Percentiles rank a stretch among this genome's conserved stretches.
These are phyloP conservation scores for Salix purpurea DNA, from an alignment of 345 rosid genomes.

Conservation along the genomic window DNA sequence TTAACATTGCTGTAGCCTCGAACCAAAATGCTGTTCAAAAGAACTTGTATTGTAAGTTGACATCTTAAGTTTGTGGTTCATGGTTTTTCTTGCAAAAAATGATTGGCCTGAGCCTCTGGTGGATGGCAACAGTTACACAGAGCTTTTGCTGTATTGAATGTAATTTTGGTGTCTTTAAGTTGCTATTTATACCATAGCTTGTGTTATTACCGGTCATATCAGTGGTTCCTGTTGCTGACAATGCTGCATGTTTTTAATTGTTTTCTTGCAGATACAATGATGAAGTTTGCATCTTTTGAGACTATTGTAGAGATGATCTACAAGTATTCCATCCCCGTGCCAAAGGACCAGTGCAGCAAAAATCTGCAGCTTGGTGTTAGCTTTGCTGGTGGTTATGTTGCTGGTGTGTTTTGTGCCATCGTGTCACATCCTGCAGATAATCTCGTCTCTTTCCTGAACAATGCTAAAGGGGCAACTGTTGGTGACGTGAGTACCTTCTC, in stretches of 20 bases:
- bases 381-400: conserved; percentile 91
- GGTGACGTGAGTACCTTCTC: conserved; percentile 65
- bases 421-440: conserved; percentile 97
- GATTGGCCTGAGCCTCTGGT: background rate
- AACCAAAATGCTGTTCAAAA: background rate
- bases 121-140: background rate
- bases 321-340: conserved; percentile 76
- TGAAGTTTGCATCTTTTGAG: conserved; percentile 97
- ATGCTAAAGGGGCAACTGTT: conserved; percentile 93
- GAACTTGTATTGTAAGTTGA: background rate
- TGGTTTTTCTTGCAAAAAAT: background rate
- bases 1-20: no score
- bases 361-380: conserved; percentile 81
- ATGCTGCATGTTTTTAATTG: background rate
- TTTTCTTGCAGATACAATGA: conserved; percentile 77
- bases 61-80: background rate
- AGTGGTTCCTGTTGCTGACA: background rate
- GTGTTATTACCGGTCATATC: background rate
- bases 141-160: background rate
- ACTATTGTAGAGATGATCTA: conserved; percentile 85
- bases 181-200: background rate
- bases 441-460: conserved; percentile 95
- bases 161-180: background rate
- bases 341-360: conserved; percentile 87
- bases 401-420: conserved; percentile 84